Conservation (phyloP, 495 filamentous ascomycete species). For the Penicillium arizonense region DNA sequence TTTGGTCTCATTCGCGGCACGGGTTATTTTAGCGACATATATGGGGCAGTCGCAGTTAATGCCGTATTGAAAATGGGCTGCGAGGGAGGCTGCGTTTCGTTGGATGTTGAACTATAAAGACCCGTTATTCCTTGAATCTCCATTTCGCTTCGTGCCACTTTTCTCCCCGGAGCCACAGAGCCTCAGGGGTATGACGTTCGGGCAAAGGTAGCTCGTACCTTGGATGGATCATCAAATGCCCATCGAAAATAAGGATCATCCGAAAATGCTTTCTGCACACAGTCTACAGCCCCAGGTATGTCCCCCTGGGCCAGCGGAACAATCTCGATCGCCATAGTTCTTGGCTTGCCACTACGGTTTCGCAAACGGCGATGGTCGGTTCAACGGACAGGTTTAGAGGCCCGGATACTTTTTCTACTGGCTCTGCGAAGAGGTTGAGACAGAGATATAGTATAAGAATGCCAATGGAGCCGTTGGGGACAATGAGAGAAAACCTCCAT, state of each 20-base stretch:
- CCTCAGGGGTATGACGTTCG: background rate
- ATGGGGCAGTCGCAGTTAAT: slow-evolving; percentile 59
- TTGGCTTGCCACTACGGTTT: slow-evolving; percentile 20
- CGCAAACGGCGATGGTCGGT: slow-evolving; percentile 4
- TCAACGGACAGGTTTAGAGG: slow-evolving; percentile 23
- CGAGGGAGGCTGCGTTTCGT: slow-evolving; percentile 62
- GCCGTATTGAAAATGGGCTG: slow-evolving; percentile 61
- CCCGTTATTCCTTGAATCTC: slow-evolving; percentile 2
- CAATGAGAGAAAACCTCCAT: slow-evolving; percentile 37
- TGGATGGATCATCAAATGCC: slow-evolving; percentile 53
- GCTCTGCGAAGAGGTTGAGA: slow-evolving; percentile 34
- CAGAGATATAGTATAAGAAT: slow-evolving; percentile 39
- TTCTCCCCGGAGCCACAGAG: background rate
- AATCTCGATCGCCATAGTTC: slow-evolving; percentile 56
- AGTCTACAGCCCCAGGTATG: slow-evolving; percentile 59
- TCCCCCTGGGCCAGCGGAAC: slow-evolving; percentile 53
- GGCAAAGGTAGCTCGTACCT: slow-evolving; percentile 34
- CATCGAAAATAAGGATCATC: slow-evolving; percentile 66
- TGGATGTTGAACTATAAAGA: slow-evolving; percentile 45
- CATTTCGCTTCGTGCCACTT: background rate
- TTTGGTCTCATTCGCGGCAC: slow-evolving; percentile 12
- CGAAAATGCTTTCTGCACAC: slow-evolving; percentile 58
- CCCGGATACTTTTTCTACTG: slow-evolving; percentile 32
- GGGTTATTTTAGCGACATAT: slow-evolving; percentile 54
- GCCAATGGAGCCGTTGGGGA: slow-evolving; percentile 36